A percentile compares a stretch with the other conserved stretches of the same genome.
phyloP scores from a whole-genome alignment of 192 early-diverging fungal genomes.

The Podila verticillata region DNA sequence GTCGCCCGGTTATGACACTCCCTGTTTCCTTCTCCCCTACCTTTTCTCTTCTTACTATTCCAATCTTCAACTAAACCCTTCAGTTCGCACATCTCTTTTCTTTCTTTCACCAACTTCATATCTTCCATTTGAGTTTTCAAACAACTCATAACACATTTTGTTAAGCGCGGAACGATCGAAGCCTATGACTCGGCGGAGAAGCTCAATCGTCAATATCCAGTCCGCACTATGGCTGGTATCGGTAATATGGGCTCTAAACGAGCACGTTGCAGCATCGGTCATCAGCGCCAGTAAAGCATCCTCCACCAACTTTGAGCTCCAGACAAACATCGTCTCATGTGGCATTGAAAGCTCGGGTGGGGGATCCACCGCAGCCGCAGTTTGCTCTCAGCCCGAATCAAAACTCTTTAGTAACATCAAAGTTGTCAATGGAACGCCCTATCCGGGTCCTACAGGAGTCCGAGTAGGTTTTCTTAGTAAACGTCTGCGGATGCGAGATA shows the following conservation, averaged over 20 bases:
- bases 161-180: no score
- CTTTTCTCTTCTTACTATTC: no score
- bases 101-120: no score
- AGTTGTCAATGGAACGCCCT: conserved; percentile 30
- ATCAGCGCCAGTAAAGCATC: background rate
- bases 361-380: background rate
- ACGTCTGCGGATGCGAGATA: background rate
- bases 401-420: conserved; percentile 30
- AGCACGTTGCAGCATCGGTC: conserved; percentile 1
- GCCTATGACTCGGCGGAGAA: background rate
- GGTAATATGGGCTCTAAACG: background rate
- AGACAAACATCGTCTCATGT: conserved; percentile 35
- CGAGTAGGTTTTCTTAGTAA: conserved; percentile 13
- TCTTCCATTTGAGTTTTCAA: no score
- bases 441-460: conserved; percentile 25
- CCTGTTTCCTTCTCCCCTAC: no score
- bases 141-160: no score
- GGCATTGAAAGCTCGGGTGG: background rate
- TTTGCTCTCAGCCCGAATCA: conserved; percentile 9
- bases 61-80: no score
- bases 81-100: no score
- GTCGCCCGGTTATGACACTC: no score
- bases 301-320: conserved; percentile 28
- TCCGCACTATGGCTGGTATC: background rate
- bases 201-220: background rate